Percentiles rank a stretch among this genome's conserved stretches.
These are phyloP conservation scores for Ceratocystis eucalypticola DNA, from an alignment of 2,329 filamentous ascomycete genomes.

Conservation along the genomic window DNA sequence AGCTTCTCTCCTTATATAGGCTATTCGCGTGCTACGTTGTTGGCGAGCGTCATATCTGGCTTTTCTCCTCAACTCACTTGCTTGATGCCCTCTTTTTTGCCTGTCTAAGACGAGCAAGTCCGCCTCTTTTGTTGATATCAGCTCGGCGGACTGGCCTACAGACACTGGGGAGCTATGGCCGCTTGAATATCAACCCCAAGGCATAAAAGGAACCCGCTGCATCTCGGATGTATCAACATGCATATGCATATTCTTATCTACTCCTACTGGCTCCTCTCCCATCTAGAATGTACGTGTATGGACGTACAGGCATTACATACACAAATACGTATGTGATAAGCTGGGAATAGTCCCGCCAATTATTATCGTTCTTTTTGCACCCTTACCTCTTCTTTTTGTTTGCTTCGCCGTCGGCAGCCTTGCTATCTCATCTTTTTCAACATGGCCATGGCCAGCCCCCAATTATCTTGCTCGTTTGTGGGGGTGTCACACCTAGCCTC, in stretches of 20 bases:
- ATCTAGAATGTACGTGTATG: not conserved
- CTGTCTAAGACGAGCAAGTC: too few relatives aligned
- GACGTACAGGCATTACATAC: too few relatives aligned
- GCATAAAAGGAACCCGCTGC: not conserved
- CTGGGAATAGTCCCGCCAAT: not conserved
- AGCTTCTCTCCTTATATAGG: too few relatives aligned
- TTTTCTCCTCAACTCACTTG: too few relatives aligned
- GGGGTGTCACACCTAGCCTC: not conserved
- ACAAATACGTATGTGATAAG: not conserved
- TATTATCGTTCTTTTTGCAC: not conserved
- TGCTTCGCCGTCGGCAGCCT: not conserved
- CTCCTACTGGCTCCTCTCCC: not conserved
- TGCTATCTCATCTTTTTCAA: not conserved
- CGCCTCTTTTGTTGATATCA: too few relatives aligned
- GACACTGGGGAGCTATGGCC: not conserved
- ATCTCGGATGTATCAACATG: not conserved
- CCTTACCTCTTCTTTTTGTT: not conserved
- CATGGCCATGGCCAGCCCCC: not conserved
- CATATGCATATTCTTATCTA: conserved; percentile 1
- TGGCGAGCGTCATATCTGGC: too few relatives aligned
- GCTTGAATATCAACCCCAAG: not conserved
- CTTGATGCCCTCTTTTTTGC: too few relatives aligned
- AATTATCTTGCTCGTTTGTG: not conserved
- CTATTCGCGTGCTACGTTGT: too few relatives aligned
- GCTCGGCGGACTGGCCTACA: not conserved